Evolutionary conservation across 257 asterid species (phyloP), one percentile per base, ranked within the genome.

Genomic region (Rubia yunnanensis): DNA sequence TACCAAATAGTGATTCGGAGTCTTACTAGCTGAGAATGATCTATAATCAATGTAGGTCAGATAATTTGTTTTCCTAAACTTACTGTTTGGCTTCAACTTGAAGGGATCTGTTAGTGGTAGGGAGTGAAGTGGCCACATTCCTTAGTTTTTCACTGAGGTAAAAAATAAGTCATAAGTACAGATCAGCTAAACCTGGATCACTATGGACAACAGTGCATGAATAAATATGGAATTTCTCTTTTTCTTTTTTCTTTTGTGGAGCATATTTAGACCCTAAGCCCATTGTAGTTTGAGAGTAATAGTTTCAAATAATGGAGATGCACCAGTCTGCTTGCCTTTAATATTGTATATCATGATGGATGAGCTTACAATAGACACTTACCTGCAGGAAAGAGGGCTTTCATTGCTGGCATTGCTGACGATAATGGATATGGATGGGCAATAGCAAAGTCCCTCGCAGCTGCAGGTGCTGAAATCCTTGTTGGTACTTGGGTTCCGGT

Each of bases 401-500:
- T 92, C 70, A 85, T 89, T 66, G 98, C 98, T 75, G 98, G 98
- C 56, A 69, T 92, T 60, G 98, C 91, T 69, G 98, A 89, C 70
- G 98, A 92, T 72, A 84, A 89, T 73, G 98, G 98, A 49, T 92
- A 92, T 53, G 98, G 98, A 63, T 92, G 98, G 98, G 97, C 97
- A 64, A 87, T 92, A 34, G 96, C 98, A 63, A 92, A 89, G 78
- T 81, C 98, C 65, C 95, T 92, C 71, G 95, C 95, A 39, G 96
- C 97, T 67, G 97, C 98, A 1, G 98, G 98, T 70, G 96, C 98
- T 65, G 96, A 91, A 77, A 88, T 89, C 80, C 97, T 92, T 22
- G 88, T 94, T 30, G 99, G 99, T 10, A 94, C 99, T 60, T 94
- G 99, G 99, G 98, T 94, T 41, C 98, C 99, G 54, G 99, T 94